phyloP scores from a whole-genome alignment of 306 rosid genomes.

The Adenanthera pavonina region DNA sequence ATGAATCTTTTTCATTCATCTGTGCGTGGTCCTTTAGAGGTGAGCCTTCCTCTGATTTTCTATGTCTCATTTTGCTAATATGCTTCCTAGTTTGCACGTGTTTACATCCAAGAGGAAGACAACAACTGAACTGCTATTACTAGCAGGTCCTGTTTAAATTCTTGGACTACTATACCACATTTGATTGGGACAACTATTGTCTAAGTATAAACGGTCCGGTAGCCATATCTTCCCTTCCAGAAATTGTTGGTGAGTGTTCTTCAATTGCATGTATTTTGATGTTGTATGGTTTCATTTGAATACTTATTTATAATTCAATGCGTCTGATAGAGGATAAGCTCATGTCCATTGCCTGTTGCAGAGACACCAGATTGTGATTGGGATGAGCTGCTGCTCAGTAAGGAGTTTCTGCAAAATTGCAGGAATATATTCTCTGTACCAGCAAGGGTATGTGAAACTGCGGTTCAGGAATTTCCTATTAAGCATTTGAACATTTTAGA shows the following conservation, averaged over 20 bases:
- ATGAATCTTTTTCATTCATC: conserved; percentile 65
- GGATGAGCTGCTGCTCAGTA: conserved; percentile 50
- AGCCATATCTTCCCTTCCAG: conserved; percentile 58
- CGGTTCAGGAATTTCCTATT: conserved; percentile 46
- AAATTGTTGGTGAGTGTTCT: conserved; percentile 52
- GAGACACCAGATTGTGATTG: conserved; percentile 48
- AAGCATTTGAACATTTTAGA: conserved; percentile 70
- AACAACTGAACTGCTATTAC: conserved; percentile 34
- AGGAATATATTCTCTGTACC: conserved; percentile 53
- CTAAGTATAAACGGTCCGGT: conserved; percentile 61
- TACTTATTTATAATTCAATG: conserved; percentile 24
- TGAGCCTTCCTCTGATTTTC: conserved; percentile 39
- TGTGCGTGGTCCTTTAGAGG: conserved; percentile 74
- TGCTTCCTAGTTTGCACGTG: conserved; percentile 22
- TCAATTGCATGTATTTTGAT: conserved; percentile 29
- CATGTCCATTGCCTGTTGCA: conserved; percentile 40
- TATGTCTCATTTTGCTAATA: conserved; percentile 21
- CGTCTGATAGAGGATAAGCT: conserved; percentile 20
- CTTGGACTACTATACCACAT: conserved; percentile 65
- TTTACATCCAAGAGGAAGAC: conserved; percentile 36
- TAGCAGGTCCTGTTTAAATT: conserved; percentile 69
- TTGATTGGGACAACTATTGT: conserved; percentile 67
- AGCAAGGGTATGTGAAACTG: conserved; percentile 37
- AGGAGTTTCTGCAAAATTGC: conserved; percentile 58
- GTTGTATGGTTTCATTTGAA: conserved; percentile 17